Base-by-base conservation (phyloP, 768 basidiomycete genomes). In the Mycena metata region DNA sequence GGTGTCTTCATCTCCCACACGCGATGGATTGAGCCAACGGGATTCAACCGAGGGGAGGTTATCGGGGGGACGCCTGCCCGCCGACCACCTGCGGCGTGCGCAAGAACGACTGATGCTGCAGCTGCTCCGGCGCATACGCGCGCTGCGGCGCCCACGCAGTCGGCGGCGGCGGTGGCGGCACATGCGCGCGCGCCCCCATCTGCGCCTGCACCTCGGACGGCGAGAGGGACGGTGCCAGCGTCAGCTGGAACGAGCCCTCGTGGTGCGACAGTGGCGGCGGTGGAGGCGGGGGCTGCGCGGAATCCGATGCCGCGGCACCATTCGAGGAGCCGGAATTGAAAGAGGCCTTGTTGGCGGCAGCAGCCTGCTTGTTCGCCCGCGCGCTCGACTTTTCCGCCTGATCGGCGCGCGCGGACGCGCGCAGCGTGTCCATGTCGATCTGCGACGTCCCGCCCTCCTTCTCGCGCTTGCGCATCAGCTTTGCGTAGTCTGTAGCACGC, bases 401-500 rank as follows among this genome's bases (percentile, higher is more conserved):
- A 26, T 72, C 70, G 6, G 89, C 88, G n/a, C 89, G 79, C 1
- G 90, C 86, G 50, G 90, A 93, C 30, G 90, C 91, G 13, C 92
- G 89, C 54, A 94, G 81, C 47, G 87, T 93, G 69, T 93, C 92
- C 77, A 94, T 83, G 75, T 93, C 91, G 64, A 94, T 92, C 36
- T 82, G 85, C 33, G 67, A 61, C 8, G 78, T 78, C 76, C 47
- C 89, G 85, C 21, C 77, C 17, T 83, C 83, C 76, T 93, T 93
- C 52, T 93, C 91, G 49, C 90, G 85, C 75, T 94, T 93, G 56
- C 93, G 89, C 82, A 93, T 89, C 35, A 94, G 84, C 74, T 94
- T 94, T 12, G 93, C 93, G 71, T 94, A 94, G 79, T 94, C 93
- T 94, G 58, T n/a, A 17, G 5, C 3, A 45, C 55, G 49, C 26